Base-by-base conservation (phyloP, 2,329 filamentous ascomycete species). In the Hymenoscyphus scutula region DNA sequence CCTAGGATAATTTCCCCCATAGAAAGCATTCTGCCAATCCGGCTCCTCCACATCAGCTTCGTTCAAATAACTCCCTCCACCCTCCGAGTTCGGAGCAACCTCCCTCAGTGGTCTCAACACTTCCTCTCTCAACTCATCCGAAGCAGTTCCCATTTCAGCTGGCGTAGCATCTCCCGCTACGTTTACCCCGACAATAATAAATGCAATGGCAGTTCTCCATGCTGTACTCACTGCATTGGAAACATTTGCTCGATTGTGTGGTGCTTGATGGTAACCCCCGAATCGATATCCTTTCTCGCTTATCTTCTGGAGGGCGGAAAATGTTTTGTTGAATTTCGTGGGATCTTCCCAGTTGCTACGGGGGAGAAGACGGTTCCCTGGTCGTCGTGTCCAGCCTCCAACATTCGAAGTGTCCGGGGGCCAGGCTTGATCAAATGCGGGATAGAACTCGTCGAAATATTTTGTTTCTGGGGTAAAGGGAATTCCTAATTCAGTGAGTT, bases 11-110 rank as follows among this genome's bases (percentile, higher is more conserved):
- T 66, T 61, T 1, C 27, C 34, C 10, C 68, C 67, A 61, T 65
- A 69, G 57, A 70, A 69, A 11, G 58, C 55, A 23, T 66, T 59
- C 11, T 64, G 74, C 70, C 76, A 81, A 54, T 77, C 66, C 0
- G 74, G 73, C 70, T 81, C 75, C 38, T 72, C 72, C 58, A 80
- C 77, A 71, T 82, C 77, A 2, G 77, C 80, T 72, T 84, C 81
- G 65, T 80, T 82, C 75, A 80, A 75, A 70, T 82, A 82, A 1
- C 76, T 73, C 3, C 77, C 79, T 4, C 41, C 41, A 8, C 19
- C 41, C 10, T 48, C 41, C 4, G 75, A 72, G 2, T 74, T 75
- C 0, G 64, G 64, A 6, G 63, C 60, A 23, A 65, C 58, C 4
- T 37, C 63, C 5, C 64, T 34, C 61, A 60, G 65, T n/a, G 58